Percentiles rank a stretch among this genome's conserved stretches.
Conservation (phyloP, 352 stramenopile genomes). For the Phytopythium vexans region DNA sequence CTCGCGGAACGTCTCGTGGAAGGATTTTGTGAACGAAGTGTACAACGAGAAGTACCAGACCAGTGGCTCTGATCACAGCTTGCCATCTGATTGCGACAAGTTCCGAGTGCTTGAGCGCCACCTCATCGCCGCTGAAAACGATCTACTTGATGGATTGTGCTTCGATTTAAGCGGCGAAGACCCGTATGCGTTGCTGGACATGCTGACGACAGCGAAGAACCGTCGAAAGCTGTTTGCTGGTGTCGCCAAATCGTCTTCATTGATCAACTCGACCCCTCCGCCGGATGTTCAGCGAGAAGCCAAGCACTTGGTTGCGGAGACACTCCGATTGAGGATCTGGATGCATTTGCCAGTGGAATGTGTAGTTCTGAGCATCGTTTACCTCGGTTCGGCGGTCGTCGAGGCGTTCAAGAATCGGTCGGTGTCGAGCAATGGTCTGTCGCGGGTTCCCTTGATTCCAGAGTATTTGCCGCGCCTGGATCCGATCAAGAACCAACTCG, state of each 20-base stretch:
- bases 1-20: conserved; percentile 51
- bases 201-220: conserved; percentile 46
- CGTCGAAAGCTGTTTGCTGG: conserved; percentile 28
- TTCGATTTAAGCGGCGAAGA: conserved; percentile 76
- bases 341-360: conserved; percentile 56
- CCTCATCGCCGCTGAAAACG: conserved; percentile 51
- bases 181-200: conserved; percentile 66
- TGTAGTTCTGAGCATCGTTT: conserved; percentile 63
- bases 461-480: conserved; percentile 50
- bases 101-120: conserved; percentile 57
- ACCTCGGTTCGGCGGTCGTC: conserved; percentile 57
- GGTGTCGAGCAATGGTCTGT: background rate
- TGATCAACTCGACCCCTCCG: conserved; percentile 21
- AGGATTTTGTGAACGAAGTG: conserved; percentile 65
- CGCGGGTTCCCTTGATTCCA: conserved; percentile 8
- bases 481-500: conserved; percentile 29
- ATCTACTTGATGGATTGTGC: conserved; percentile 68
- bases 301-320: conserved; percentile 56
- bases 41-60: conserved; percentile 56
- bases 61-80: conserved; percentile 3
- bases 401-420: conserved; percentile 25
- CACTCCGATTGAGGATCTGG: conserved; percentile 60
- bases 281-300: conserved; percentile 63
- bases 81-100: conserved; percentile 28
- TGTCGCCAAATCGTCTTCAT: background rate